Evolutionary conservation across 176 grass and related monocot genomes (phyloP).

Genomic region (Raddia distichophylla): DNA sequence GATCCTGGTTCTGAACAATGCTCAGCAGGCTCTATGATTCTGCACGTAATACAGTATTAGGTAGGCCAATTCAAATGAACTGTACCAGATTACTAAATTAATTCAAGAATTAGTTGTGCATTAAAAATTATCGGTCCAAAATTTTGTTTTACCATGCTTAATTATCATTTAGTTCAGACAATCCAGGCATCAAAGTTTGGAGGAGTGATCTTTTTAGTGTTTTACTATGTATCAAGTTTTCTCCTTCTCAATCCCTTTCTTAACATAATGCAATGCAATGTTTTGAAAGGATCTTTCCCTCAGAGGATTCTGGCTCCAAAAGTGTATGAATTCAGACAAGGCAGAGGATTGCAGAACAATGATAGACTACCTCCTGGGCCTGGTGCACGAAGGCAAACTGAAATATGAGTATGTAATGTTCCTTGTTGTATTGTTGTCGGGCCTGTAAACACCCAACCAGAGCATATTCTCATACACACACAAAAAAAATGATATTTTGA

Average conservation of each 20-base stretch:
- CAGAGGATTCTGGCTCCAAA: conserved; percentile 80
- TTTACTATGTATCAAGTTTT: neutral
- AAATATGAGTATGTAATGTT: conserved; percentile 69
- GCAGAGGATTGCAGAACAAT: conserved; percentile 58
- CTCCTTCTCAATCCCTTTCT: neutral
- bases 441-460: neutral
- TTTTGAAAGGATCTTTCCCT: conserved; percentile 68
- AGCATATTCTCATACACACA: neutral
- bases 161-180: neutral
- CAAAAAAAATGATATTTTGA: neutral
- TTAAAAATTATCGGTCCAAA: neutral
- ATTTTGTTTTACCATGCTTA: neutral
- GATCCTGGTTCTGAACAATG: conserved; percentile 1
- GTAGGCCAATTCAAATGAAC: neutral
- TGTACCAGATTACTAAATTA: neutral
- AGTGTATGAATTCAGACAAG: conserved; percentile 72
- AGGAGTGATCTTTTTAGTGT: neutral
- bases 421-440: neutral
- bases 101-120: neutral
- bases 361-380: conserved; percentile 68
- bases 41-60: neutral
- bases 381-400: conserved; percentile 67
- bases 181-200: neutral
- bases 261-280: neutral
- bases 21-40: neutral